phyloP scores from a whole-genome alignment of 2,329 filamentous ascomycete species.

The Neofusicoccum kwambonambiense region DNA sequence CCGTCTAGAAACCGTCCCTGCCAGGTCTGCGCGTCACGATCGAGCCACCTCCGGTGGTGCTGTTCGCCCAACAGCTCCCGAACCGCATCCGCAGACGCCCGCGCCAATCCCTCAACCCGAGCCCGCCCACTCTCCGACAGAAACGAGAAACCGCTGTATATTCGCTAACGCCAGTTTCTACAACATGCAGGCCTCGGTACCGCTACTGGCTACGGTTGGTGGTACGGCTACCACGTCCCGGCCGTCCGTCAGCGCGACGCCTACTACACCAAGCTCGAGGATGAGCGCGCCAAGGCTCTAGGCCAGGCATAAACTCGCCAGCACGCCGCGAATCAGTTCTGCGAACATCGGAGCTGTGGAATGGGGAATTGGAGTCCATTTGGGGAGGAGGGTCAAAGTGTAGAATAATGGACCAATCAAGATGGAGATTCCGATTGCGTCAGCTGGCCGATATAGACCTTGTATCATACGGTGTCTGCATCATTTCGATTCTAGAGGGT shows the following conservation, averaged over 20 bases:
- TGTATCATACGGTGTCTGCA: no score
- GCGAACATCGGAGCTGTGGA: not conserved
- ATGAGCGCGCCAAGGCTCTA: conserved; percentile 54
- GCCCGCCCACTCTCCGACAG: not conserved
- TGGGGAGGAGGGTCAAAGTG: not conserved
- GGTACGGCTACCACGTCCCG: conserved; percentile 68
- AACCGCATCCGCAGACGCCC: not conserved
- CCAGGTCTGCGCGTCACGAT: not conserved
- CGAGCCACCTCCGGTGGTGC: not conserved
- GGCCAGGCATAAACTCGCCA: conserved; percentile 33
- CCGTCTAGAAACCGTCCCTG: not conserved
- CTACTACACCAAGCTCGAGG: conserved; percentile 64
- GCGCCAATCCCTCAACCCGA: not conserved
- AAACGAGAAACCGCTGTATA: not conserved
- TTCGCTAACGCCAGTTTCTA: not conserved
- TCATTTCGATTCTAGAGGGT: not conserved
- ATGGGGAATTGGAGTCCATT: not conserved
- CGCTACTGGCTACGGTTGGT: conserved; percentile 64
- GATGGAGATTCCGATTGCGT: conserved; percentile 10
- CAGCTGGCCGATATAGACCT: not conserved
- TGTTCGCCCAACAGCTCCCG: not conserved
- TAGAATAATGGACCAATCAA: conserved; percentile 15
- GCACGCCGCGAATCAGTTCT: not conserved
- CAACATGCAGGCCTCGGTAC: conserved; percentile 57
- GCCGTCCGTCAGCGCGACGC: conserved; percentile 62